phyloP scores from a whole-genome alignment of 2,329 filamentous ascomycete species.

The Botrytis sinoallii region DNA sequence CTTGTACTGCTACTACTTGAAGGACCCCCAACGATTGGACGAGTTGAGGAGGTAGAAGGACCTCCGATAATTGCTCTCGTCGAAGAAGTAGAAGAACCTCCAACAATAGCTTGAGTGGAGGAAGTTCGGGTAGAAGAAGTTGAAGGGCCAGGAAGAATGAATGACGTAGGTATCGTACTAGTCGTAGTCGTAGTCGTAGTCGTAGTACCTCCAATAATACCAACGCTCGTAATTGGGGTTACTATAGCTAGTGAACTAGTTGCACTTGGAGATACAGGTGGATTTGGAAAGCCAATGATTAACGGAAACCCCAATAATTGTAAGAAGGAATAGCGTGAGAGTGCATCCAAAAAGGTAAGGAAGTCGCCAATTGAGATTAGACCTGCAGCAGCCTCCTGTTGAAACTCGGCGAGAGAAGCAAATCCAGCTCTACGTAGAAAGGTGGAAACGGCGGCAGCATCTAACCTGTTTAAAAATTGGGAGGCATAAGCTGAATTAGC shows the following conservation, averaged over 20 bases:
- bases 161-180: not conserved
- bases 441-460: not conserved
- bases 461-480: not conserved
- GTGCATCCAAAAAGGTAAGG: not conserved
- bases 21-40: too few species aligned
- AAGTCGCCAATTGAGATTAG: slow-evolving; percentile 1
- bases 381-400: not conserved
- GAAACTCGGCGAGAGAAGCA: not conserved
- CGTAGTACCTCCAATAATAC: not conserved
- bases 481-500: not conserved
- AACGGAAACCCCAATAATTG: not conserved
- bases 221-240: not conserved
- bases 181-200: not conserved
- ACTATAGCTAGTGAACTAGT: not conserved
- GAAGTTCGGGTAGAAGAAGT: not conserved
- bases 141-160: not conserved
- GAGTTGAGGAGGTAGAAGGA: too few species aligned
- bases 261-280: not conserved
- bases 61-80: too few species aligned
- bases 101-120: not conserved
- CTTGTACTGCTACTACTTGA: too few species aligned
- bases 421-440: not conserved
- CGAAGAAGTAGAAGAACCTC: not conserved
- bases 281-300: not conserved
- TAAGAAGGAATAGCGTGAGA: not conserved